Evolutionary conservation across 1,284 basidiomycete genomes (phyloP).

Genomic region (Laetiporus sulphureus): DNA sequence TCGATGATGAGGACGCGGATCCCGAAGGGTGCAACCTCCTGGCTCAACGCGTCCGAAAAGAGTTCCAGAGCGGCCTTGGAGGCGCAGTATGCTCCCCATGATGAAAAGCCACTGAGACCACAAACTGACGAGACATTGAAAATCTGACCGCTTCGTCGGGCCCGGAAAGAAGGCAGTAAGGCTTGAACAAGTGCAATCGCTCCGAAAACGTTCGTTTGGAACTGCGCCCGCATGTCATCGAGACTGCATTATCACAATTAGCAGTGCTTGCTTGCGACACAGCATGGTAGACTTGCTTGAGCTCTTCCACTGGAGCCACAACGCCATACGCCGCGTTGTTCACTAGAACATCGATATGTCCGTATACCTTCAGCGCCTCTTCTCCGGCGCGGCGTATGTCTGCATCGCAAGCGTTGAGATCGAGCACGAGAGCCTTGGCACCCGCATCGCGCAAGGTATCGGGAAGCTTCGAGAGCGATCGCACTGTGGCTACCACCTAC

Average conservation of each 20-base stretch:
- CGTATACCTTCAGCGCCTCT: constrained; percentile 15
- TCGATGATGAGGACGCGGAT: constrained; percentile 22
- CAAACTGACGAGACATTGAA: constrained; percentile 22
- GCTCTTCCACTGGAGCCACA: constrained; percentile 23
- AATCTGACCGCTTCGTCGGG: constrained; percentile 20
- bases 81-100: constrained; percentile 22
- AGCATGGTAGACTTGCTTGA: constrained; percentile 15
- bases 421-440: constrained; percentile 18
- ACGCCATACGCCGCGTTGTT: constrained; percentile 23
- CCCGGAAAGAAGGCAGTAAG: constrained; percentile 23
- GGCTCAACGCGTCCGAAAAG: constrained; percentile 23
- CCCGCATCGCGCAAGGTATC: constrained; percentile 10
- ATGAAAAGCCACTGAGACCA: constrained; percentile 9
- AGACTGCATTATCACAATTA: too few relatives aligned
- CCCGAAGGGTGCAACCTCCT: constrained; percentile 22
- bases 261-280: background rate
- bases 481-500: constrained; percentile 23
- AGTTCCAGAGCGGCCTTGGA: constrained; percentile 26
- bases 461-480: constrained; percentile 16
- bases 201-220: constrained; percentile 28
- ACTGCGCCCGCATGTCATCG: constrained; percentile 20
- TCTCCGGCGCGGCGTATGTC: constrained; percentile 16
- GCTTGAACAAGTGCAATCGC: constrained; percentile 25
- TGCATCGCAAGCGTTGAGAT: constrained; percentile 18
- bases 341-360: constrained; percentile 14